A percentile compares a stretch with the other conserved stretches of the same genome.
These are phyloP conservation scores for Trichoderma guizhouense DNA, from an alignment of 2,329 filamentous ascomycete genomes.

Conservation along the genomic window DNA sequence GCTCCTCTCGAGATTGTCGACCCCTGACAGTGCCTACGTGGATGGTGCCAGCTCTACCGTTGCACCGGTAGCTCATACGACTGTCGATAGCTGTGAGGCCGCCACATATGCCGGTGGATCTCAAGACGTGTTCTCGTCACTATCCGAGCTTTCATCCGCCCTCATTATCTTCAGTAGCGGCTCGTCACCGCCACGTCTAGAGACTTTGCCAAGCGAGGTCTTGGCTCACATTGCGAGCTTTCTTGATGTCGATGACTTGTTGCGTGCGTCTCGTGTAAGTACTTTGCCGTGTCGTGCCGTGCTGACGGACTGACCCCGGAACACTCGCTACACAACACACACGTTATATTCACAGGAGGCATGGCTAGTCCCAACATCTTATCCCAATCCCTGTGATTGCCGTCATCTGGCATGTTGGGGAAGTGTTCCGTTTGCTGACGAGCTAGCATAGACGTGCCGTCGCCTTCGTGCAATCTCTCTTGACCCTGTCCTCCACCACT, in stretches of 20 bases:
- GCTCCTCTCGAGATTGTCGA: constrained; percentile 28
- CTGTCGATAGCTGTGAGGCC: constrained; percentile 22
- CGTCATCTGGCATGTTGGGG: neutral
- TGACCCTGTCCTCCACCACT: constrained; percentile 62
- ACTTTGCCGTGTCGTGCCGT: neutral
- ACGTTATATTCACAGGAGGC: neutral
- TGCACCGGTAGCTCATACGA: constrained; percentile 7
- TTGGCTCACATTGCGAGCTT: constrained; percentile 54
- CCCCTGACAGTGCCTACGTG: constrained; percentile 6
- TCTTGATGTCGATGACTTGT: constrained; percentile 55
- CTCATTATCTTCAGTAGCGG: neutral
- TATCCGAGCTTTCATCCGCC: neutral
- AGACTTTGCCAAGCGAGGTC: constrained; percentile 54
- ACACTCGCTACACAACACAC: neutral
- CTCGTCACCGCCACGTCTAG: constrained; percentile 28
- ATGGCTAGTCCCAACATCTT: neutral
- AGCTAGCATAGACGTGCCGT: constrained; percentile 51
- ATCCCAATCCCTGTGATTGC: neutral
- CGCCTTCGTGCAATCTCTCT: constrained; percentile 60
- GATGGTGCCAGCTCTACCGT: constrained; percentile 22
- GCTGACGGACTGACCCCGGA: neutral
- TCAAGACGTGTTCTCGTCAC: constrained; percentile 2
- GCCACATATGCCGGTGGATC: constrained; percentile 6
- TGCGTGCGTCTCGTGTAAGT: constrained; percentile 55
- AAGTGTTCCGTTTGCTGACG: constrained; percentile 19